These are phyloP conservation scores for Penicillium griseofulvum DNA, from an alignment of 2,329 filamentous ascomycete genomes.

Conservation along the genomic window DNA sequence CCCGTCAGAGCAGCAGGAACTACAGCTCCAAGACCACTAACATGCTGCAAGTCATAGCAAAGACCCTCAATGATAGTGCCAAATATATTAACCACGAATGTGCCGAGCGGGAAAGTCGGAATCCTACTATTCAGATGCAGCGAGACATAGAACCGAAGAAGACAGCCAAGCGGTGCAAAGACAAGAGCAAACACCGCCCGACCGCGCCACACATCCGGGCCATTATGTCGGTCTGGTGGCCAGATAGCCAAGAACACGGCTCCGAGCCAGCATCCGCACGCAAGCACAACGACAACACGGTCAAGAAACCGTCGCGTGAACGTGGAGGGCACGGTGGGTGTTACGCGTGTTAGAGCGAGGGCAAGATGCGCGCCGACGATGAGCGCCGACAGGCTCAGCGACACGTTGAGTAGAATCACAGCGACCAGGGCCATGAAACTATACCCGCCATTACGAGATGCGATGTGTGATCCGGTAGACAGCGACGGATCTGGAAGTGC, in stretches of 20 bases:
- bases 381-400: conserved; percentile 67
- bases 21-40: conserved; percentile 48
- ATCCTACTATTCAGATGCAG: conserved; percentile 66
- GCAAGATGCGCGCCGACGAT: conserved; percentile 74
- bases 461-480: conserved; percentile 32
- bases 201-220: conserved; percentile 66
- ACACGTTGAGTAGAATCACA: conserved; percentile 69
- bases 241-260: conserved; percentile 69
- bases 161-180: conserved; percentile 77
- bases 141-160: conserved; percentile 71
- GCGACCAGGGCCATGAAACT: conserved; percentile 78
- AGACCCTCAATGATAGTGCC: conserved; percentile 74
- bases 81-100: conserved; percentile 75
- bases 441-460: conserved; percentile 67
- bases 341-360: conserved; percentile 56
- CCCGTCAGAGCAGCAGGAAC: conserved; percentile 42
- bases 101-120: conserved; percentile 75
- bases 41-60: conserved; percentile 75
- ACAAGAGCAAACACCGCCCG: conserved; percentile 72
- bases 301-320: conserved; percentile 63
- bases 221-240: conserved; percentile 58
- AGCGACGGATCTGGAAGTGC: conserved; percentile 58
- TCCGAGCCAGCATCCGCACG: conserved; percentile 72
- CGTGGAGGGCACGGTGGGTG: conserved; percentile 59
- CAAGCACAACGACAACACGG: conserved; percentile 61